Conservation (phyloP, 1,139 yeast genomes). For the Debaryomyces udenii region DNA sequence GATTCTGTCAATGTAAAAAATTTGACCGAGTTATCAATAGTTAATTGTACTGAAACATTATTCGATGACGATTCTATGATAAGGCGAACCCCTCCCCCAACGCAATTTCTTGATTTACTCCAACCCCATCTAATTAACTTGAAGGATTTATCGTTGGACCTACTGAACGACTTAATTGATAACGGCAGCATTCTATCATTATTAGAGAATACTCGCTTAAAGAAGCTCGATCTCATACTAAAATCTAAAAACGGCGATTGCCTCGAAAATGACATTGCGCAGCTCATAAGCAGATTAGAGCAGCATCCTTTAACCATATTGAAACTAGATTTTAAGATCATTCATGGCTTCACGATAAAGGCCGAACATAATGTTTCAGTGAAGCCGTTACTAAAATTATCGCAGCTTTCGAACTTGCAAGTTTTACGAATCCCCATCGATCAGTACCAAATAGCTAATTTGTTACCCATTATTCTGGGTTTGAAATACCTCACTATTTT, state of each 20-base stretch:
- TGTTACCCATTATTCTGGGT: conserved; percentile 9
- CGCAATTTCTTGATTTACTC: conserved; percentile 16
- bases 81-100: conserved; percentile 17
- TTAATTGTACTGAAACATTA: conserved; percentile 25
- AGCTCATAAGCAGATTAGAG: conserved; percentile 12
- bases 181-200: conserved; percentile 19
- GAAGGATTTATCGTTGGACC: conserved; percentile 18
- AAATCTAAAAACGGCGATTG: conserved; percentile 20
- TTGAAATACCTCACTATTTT: neutral
- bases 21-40: conserved; percentile 23
- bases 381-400: conserved; percentile 4
- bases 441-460: conserved; percentile 9
- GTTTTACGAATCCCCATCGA: conserved; percentile 11
- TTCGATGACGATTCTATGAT: conserved; percentile 14
- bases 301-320: conserved; percentile 11
- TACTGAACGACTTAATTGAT: conserved; percentile 22
- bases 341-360: conserved; percentile 1
- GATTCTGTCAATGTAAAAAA: conserved; percentile 16
- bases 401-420: conserved; percentile 2
- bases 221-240: conserved; percentile 18
- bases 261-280: conserved; percentile 16
- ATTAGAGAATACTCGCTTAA: conserved; percentile 13
- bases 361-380: conserved; percentile 1
- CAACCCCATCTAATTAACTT: conserved; percentile 16
- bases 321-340: conserved; percentile 9